Conservation (phyloP, 148 eudicot genomes). For the Fallopia convolvulus region DNA sequence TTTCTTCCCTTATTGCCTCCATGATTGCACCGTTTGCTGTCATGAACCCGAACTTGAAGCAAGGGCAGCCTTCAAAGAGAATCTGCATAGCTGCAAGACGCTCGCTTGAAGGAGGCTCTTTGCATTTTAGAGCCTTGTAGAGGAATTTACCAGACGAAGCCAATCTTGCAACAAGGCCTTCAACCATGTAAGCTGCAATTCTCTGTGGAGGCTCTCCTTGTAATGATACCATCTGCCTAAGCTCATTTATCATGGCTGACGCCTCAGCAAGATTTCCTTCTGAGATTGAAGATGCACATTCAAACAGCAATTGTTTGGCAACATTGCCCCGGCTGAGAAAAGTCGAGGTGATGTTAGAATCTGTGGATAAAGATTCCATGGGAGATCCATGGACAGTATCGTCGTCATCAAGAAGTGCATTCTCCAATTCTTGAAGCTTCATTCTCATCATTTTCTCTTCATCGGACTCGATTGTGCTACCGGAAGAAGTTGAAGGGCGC, state of each 20-base stretch:
- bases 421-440: slow-evolving; percentile 83
- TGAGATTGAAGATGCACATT: slow-evolving; percentile 61
- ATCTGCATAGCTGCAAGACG: slow-evolving; percentile 89
- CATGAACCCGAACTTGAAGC: slow-evolving; percentile 85
- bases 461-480: slow-evolving; percentile 28
- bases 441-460: slow-evolving; percentile 44
- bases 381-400: slow-evolving; percentile 58
- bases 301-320: slow-evolving; percentile 57
- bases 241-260: slow-evolving; percentile 48
- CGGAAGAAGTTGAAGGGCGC: slow-evolving; percentile 22
- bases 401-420: slow-evolving; percentile 59
- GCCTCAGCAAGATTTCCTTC: slow-evolving; percentile 57
- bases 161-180: slow-evolving; percentile 81
- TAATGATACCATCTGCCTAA: slow-evolving; percentile 68
- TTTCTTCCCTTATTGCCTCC: slow-evolving; percentile 52
- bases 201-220: slow-evolving; percentile 86
- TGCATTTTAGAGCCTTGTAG: slow-evolving; percentile 81
- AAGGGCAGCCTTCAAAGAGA: slow-evolving; percentile 86
- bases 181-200: slow-evolving; percentile 93
- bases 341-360: slow-evolving; percentile 29
- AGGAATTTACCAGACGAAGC: slow-evolving; percentile 75
- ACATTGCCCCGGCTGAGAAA: slow-evolving; percentile 5
- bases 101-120: slow-evolving; percentile 71
- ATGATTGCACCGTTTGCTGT: slow-evolving; percentile 77
- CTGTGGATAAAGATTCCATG: slow-evolving; percentile 38